These are phyloP conservation scores for Nannochloris sp. DNA, from an alignment of 139 green algal genomes.

Conservation along the genomic window DNA sequence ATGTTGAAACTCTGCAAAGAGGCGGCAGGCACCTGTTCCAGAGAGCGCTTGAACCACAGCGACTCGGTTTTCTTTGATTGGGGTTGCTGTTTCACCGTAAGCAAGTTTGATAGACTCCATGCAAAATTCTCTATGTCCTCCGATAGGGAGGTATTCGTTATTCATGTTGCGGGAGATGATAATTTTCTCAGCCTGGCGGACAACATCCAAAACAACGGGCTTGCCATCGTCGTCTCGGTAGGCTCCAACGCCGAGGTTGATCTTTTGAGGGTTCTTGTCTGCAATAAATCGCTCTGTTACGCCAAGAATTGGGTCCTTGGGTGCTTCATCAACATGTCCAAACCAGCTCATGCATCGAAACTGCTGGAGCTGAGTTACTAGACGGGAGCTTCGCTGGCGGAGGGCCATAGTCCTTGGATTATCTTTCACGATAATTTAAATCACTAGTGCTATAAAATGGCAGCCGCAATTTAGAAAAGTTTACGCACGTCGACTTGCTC, in stretches of 20 bases:
- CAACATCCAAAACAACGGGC: conserved; percentile 75
- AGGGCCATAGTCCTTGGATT: background rate
- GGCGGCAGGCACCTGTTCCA: conserved; percentile 72
- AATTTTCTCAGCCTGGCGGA: conserved; percentile 70
- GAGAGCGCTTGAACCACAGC: conserved; percentile 75
- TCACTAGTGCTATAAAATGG: no score
- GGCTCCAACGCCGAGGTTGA: conserved; percentile 79
- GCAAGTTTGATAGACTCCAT: conserved; percentile 68
- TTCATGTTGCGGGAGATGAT: no score
- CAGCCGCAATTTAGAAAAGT: no score
- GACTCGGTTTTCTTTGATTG: conserved; percentile 35
- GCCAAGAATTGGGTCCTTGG: conserved; percentile 58
- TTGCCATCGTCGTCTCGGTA: conserved; percentile 78
- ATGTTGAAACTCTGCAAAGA: conserved; percentile 84
- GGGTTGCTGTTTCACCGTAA: conserved; percentile 56
- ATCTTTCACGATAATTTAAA: conserved; percentile 2
- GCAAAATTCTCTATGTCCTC: conserved; percentile 66
- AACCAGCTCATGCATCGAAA: conserved; percentile 18
- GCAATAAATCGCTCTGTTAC: conserved; percentile 66
- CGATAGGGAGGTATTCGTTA: conserved; percentile 81
- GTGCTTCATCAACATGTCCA: conserved; percentile 37
- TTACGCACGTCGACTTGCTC: no score
- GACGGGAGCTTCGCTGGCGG: background rate
- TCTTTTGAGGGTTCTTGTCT: conserved; percentile 70
- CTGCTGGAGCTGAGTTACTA: conserved; percentile 3